Base-by-base conservation (phyloP, 768 basidiomycete genomes). In the Exidia glandulosa region DNA sequence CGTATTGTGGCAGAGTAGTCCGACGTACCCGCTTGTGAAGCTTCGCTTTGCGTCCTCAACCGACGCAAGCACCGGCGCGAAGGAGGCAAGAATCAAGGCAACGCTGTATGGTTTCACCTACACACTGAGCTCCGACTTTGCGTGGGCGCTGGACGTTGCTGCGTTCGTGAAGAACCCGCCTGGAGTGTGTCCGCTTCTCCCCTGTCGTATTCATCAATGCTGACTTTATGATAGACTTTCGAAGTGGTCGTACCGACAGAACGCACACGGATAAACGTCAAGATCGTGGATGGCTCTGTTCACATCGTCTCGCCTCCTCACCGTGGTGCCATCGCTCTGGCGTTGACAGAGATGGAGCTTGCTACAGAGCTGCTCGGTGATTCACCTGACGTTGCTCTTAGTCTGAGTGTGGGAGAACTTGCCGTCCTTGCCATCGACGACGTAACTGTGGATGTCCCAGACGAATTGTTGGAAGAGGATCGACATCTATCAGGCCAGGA, bases 181-280 rank as follows among this genome's bases (percentile, higher is more conserved):
- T 52, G 94, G 90, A 25, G 95, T 94, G 71, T 62, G 88, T 78
- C 10, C 57, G 32, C 31, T 30, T 48, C 2, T 50, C 9, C 9
- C 5, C 23, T 25, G 3, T 27, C 32, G 23, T 9, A 6, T 59
- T 2, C 13, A 31, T 31, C n/a, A 61, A 47, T 47, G 5, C 58
- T 55, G 34, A 2, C 5, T 32, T 56, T 77, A 50, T 7, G 27
- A 2, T 61, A 84, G 93, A 87, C 89, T 1, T 99, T 99, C 67
- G 94, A 94, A 70, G 81, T 91, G 27, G 93, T 96, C 13, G 83
- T 93, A 16, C 96, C 96, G 1, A 92, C 80, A 59, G 96, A 98
- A 69, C 74, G 87, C 47, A 97, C 93, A 5, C 75, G 77, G 12
- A 72, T 97, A 29, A 74, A 78, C n/a, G 61, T 94, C 33, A 81